Conservation (phyloP, 768 basidiomycete genomes). For the Pisolithus marmoratus region DNA sequence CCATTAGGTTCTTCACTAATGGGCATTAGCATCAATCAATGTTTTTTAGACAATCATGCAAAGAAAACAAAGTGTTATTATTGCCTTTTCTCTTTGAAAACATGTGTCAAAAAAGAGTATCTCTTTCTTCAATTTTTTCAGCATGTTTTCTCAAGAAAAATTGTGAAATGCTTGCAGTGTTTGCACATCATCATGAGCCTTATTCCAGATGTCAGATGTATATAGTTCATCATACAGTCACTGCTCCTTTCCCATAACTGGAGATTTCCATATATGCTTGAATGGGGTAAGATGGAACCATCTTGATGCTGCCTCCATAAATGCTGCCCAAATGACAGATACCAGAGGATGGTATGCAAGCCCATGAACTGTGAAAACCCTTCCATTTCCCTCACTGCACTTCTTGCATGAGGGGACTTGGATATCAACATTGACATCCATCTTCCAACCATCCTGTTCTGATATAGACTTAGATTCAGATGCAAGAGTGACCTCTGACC, state of each 20-base stretch:
- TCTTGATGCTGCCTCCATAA: constrained; percentile 4
- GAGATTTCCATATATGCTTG: constrained; percentile 16
- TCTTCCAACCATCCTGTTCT: constrained; percentile 1
- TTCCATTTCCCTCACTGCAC: constrained; percentile 5
- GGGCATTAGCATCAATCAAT: no score
- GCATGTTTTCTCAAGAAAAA: no score
- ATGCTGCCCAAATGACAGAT: constrained; percentile 5
- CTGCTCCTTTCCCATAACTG: constrained; percentile 3
- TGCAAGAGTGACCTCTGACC: no score
- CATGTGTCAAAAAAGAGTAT: no score
- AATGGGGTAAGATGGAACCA: constrained; percentile 23
- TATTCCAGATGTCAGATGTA: constrained; percentile 17
- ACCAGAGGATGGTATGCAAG: constrained; percentile 20
- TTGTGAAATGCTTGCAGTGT: no score
- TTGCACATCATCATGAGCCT: constrained; percentile 19
- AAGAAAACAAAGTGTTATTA: no score
- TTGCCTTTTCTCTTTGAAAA: no score
- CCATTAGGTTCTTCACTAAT: no score
- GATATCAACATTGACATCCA: background rate
- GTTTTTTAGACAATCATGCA: no score
- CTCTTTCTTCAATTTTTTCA: no score
- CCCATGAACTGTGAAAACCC: constrained; percentile 21
- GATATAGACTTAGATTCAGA: no score
- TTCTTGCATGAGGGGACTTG: background rate
- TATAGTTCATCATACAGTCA: constrained; percentile 20